A percentile compares a stretch with the other conserved stretches of the same genome.
phyloP scores from a whole-genome alignment of 148 eudicot species.

The Silene conica region DNA sequence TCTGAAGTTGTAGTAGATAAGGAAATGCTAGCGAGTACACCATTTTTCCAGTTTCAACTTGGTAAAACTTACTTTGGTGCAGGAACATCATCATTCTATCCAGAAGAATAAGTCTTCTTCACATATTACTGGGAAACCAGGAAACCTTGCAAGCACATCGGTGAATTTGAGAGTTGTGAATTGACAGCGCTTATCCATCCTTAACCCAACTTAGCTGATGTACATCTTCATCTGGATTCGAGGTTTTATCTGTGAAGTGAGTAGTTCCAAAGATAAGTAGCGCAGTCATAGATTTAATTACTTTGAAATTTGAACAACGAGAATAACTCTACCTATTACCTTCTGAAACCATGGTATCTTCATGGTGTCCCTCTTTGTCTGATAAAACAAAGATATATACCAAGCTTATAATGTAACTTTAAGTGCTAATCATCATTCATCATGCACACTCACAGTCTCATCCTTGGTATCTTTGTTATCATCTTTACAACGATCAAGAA shows the following conservation, averaged over 20 bases:
- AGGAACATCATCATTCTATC: background rate
- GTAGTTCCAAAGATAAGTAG: background rate
- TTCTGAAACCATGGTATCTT: slow-evolving; percentile 37
- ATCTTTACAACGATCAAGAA: slow-evolving; percentile 89
- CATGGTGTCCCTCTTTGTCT: slow-evolving; percentile 50
- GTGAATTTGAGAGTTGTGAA: slow-evolving; percentile 52
- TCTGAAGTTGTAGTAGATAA: background rate
- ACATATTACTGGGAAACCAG: slow-evolving; percentile 44
- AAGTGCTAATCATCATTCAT: slow-evolving; percentile 17
- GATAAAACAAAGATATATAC: no score
- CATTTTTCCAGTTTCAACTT: background rate
- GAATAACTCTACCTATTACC: slow-evolving; percentile 32
- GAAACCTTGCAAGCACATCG: slow-evolving; percentile 70
- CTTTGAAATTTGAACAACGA: background rate
- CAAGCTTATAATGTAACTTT: slow-evolving; percentile 61
- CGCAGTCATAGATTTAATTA: background rate
- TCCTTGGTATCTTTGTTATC: slow-evolving; percentile 60
- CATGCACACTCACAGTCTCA: slow-evolving; percentile 32
- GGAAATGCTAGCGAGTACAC: background rate
- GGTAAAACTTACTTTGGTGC: background rate
- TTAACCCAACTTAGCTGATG: slow-evolving; percentile 62
- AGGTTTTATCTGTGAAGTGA: slow-evolving; percentile 57
- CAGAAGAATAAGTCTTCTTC: background rate
- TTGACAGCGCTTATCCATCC: slow-evolving; percentile 70
- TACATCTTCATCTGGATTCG: slow-evolving; percentile 78